phyloP scores from a whole-genome alignment of 2,329 filamentous ascomycete genomes.

The Ophiocordyceps camponoti-rufipedis region DNA sequence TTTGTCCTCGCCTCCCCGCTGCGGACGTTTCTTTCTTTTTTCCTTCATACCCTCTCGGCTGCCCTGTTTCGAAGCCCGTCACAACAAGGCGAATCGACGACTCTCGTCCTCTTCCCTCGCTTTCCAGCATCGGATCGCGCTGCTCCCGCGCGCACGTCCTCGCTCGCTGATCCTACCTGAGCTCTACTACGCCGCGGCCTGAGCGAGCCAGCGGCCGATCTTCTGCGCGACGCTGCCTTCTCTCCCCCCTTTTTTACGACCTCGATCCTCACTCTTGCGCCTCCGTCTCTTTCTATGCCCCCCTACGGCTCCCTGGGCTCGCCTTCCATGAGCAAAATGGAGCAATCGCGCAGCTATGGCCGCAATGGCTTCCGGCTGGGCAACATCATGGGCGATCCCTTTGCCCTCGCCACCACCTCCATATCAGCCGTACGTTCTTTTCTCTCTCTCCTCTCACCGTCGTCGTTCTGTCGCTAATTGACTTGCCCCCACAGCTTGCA shows the following conservation, averaged over 20 bases:
- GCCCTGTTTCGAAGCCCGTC: neutral
- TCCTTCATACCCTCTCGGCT: conserved; percentile 1
- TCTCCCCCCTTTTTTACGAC: neutral
- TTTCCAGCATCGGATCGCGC: conserved; percentile 2
- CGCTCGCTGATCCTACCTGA: conserved; percentile 1
- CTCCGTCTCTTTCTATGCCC: conserved; percentile 40
- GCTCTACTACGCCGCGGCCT: neutral
- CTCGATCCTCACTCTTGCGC: neutral
- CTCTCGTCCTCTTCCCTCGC: conserved; percentile 3
- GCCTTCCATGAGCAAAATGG: conserved; percentile 67
- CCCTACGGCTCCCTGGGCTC: conserved; percentile 55
- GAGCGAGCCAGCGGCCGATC: conserved; percentile 1
- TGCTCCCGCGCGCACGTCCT: neutral
- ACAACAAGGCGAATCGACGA: neutral
- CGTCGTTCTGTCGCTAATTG: conserved; percentile 5
- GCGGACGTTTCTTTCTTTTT: neutral
- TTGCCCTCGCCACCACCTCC: conserved; percentile 84
- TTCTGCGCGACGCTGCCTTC: neutral
- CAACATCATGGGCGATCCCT: conserved; percentile 91
- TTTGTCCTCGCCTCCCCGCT: neutral
- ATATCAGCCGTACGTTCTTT: conserved; percentile 60
- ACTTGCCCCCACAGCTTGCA: conserved; percentile 44
- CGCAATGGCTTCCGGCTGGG: conserved; percentile 54
- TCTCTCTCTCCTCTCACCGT: neutral
- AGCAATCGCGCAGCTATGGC: conserved; percentile 43